Percentiles rank a stretch among this genome's conserved stretches.
Evolutionary conservation across 2,329 filamentous ascomycete species (phyloP).

Genomic region (Epicoccum nigrum): DNA sequence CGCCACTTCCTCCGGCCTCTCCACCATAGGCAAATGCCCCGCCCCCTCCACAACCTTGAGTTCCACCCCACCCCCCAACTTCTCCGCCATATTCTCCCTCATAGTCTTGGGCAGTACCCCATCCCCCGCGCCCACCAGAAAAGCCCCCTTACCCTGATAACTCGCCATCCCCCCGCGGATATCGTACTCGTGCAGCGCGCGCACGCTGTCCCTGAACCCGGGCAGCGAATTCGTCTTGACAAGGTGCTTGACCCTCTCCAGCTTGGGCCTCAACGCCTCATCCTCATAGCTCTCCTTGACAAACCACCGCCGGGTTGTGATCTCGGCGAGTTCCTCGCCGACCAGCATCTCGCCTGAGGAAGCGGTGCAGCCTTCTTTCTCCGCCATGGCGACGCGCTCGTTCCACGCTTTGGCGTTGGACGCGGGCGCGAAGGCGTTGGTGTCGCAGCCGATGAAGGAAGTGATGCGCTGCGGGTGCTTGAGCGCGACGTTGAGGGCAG

Average conservation of each 20-base stretch:
- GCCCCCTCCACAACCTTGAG: slow-evolving; percentile 71
- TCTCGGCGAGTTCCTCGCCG: slow-evolving; percentile 65
- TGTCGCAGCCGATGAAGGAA: slow-evolving; percentile 77
- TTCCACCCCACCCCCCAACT: slow-evolving; percentile 54
- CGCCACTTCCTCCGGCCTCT: slow-evolving; percentile 72
- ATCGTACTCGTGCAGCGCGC: slow-evolving; percentile 75
- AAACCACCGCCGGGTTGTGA: slow-evolving; percentile 81
- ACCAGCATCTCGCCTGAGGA: slow-evolving; percentile 62
- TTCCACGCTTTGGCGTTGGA: slow-evolving; percentile 81
- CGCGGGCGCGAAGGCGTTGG: slow-evolving; percentile 72
- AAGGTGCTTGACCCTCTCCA: slow-evolving; percentile 69
- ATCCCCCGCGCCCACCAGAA: slow-evolving; percentile 76
- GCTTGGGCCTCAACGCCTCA: slow-evolving; percentile 55
- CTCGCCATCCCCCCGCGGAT: slow-evolving; percentile 62
- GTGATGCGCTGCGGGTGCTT: slow-evolving; percentile 64
- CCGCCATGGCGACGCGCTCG: slow-evolving; percentile 73
- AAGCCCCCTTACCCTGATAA: slow-evolving; percentile 65
- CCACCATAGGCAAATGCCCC: slow-evolving; percentile 85
- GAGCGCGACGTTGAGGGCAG: slow-evolving; percentile 74
- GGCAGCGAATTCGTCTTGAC: slow-evolving; percentile 71
- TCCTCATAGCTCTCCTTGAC: slow-evolving; percentile 63
- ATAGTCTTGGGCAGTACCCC: slow-evolving; percentile 79
- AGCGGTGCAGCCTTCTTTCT: slow-evolving; percentile 55
- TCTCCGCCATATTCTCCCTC: slow-evolving; percentile 69
- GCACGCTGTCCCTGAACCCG: slow-evolving; percentile 71